Conservation (phyloP, 2,329 filamentous ascomycete genomes). For the Xylaria polymorpha region DNA sequence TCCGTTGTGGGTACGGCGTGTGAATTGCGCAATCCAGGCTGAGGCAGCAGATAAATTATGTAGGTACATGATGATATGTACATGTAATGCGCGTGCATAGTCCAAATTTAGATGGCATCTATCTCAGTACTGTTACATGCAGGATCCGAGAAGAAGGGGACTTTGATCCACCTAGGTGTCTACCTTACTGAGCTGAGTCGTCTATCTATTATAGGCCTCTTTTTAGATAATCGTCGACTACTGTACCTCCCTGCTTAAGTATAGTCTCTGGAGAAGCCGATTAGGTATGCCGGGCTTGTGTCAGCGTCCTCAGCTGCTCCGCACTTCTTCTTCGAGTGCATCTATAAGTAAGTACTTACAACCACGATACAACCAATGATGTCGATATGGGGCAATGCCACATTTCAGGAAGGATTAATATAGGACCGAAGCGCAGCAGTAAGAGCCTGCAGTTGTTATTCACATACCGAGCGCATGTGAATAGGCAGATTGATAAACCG, state of each 20-base stretch:
- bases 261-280: not conserved
- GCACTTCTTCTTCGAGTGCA: no score
- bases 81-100: not conserved
- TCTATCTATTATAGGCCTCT: not conserved
- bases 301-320: constrained; percentile 9
- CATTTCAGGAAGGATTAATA: not conserved
- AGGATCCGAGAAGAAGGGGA: not conserved
- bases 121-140: no score
- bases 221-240: not conserved
- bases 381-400: not conserved
- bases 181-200: not conserved
- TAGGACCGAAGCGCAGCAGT: not conserved
- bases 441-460: not conserved
- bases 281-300: not conserved
- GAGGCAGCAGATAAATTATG: not conserved
- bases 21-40: constrained; percentile 8
- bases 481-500: constrained; percentile 19
- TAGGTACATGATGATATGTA: constrained; percentile 3
- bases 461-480: not conserved
- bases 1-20: constrained; percentile 4
- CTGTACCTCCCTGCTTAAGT: not conserved
- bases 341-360: not conserved
- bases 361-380: constrained; percentile 18
- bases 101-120: constrained; percentile 5
- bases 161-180: not conserved